These are phyloP conservation scores for Dactylellina sp. DNA, from an alignment of 2,329 filamentous ascomycete genomes.

Conservation along the genomic window DNA sequence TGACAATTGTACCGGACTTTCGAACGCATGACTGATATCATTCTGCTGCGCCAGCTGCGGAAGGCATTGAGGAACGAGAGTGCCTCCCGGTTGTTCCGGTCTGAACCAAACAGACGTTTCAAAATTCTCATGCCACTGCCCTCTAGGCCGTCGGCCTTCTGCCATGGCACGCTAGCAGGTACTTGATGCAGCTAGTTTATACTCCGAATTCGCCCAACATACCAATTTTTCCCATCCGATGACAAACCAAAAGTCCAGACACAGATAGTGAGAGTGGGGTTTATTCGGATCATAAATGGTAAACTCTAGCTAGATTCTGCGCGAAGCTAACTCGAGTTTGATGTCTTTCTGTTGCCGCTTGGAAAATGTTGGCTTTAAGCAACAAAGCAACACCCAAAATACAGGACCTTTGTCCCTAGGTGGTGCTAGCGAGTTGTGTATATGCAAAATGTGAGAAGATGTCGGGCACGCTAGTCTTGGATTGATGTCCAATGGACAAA, in stretches of 20 bases:
- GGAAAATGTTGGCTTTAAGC: not conserved
- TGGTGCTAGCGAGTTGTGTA: no score
- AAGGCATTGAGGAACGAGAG: not conserved
- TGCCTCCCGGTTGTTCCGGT: slow-evolving; percentile 4
- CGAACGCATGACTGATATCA: slow-evolving; percentile 21
- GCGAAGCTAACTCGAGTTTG: not conserved
- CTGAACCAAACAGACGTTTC: slow-evolving; percentile 1
- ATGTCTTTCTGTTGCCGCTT: not conserved
- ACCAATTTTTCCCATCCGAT: not conserved
- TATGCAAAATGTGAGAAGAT: no score
- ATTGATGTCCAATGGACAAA: slow-evolving; percentile 5
- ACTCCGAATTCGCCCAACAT: not conserved
- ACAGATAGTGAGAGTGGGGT: slow-evolving; percentile 3
- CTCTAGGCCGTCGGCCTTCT: slow-evolving; percentile 18
- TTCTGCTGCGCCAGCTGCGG: slow-evolving; percentile 7
- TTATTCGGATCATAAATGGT: not conserved
- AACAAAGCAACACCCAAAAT: no score
- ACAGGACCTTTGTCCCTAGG: no score
- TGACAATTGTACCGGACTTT: no score
- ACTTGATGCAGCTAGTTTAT: slow-evolving; percentile 9
- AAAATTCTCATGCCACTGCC: not conserved
- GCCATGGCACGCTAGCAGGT: slow-evolving; percentile 8
- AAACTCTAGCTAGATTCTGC: not conserved
- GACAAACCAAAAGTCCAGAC: not conserved
- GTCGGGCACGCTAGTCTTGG: not conserved